phyloP scores from a whole-genome alignment of 2,329 filamentous ascomycete species.

The Botrytis byssoidea region DNA sequence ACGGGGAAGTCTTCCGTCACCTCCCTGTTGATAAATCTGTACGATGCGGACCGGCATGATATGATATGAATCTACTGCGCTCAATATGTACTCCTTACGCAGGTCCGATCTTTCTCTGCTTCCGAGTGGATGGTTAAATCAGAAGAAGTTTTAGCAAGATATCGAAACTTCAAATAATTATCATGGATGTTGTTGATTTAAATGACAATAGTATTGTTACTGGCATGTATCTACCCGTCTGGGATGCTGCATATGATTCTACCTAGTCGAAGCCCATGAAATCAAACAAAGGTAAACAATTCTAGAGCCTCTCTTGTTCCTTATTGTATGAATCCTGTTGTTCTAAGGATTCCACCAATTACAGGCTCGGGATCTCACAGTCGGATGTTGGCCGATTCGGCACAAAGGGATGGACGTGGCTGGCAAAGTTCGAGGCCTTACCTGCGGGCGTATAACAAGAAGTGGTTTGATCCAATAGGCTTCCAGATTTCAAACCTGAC shows the following conservation, averaged over 20 bases:
- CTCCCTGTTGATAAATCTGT: not conserved
- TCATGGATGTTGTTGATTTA: not conserved
- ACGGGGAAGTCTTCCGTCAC: slow-evolving; percentile 7
- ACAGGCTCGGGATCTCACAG: slow-evolving; percentile 2
- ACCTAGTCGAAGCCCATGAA: not conserved
- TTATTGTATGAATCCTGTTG: not conserved
- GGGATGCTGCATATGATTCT: not conserved
- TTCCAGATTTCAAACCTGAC: not conserved
- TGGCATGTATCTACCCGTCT: not conserved
- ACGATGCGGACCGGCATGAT: not conserved
- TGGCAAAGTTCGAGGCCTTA: slow-evolving; percentile 9
- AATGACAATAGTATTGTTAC: not conserved
- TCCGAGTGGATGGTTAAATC: slow-evolving; percentile 13
- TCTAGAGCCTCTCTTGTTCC: not conserved
- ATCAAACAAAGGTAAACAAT: not conserved
- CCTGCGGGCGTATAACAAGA: slow-evolving; percentile 16
- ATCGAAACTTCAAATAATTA: not conserved
- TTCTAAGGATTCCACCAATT: not conserved
- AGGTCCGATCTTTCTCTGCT: not conserved
- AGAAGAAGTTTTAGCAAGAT: not conserved
- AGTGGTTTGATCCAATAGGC: slow-evolving; percentile 7
- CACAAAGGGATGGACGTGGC: slow-evolving; percentile 17
- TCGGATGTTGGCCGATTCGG: slow-evolving; percentile 6
- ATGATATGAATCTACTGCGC: not conserved
- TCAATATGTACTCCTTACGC: slow-evolving; percentile 10